Evolutionary conservation across 352 stramenopile species (phyloP).

Genomic region (Elongisporangium anandrum): DNA sequence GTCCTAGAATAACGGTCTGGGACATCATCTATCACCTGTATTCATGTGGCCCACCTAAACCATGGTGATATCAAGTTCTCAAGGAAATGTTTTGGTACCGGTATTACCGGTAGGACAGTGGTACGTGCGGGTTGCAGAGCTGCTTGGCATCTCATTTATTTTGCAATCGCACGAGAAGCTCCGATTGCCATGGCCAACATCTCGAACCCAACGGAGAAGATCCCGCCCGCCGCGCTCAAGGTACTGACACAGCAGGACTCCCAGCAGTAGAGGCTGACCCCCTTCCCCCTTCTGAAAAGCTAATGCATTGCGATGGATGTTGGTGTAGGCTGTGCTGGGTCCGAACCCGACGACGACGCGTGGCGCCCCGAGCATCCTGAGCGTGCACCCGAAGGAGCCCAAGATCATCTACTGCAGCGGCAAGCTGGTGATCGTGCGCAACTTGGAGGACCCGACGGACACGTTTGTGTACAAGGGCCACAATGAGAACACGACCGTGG

Average conservation of each 20-base stretch:
- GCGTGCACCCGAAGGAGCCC: slow-evolving; percentile 80
- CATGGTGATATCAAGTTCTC: too few species aligned
- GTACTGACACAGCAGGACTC: slow-evolving; percentile 8
- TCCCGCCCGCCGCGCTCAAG: slow-evolving; percentile 45
- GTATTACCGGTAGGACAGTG: not conserved
- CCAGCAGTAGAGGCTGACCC: not conserved
- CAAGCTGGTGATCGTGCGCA: slow-evolving; percentile 89
- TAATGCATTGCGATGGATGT: not conserved
- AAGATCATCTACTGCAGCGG: slow-evolving; percentile 91
- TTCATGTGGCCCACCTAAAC: not conserved
- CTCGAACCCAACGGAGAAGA: slow-evolving; percentile 64
- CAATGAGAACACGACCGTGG: slow-evolving; percentile 87
- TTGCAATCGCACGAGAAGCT: not conserved
- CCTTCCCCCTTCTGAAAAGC: too few species aligned
- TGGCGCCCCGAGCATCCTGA: slow-evolving; percentile 60
- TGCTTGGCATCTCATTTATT: not conserved
- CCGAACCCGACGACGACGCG: slow-evolving; percentile 73
- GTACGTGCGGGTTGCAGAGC: not conserved
- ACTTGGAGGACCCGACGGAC: slow-evolving; percentile 77
- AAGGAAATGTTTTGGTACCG: not conserved
- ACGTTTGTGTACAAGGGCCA: slow-evolving; percentile 96
- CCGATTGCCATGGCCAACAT: slow-evolving; percentile 32
- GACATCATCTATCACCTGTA: not conserved
- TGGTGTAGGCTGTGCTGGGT: slow-evolving; percentile 40
- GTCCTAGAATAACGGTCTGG: not conserved